A percentile compares a stretch with the other conserved stretches of the same genome.
Evolutionary conservation across 441 rosid genomes (phyloP).

Genomic region (Metrosideros polymorpha): DNA sequence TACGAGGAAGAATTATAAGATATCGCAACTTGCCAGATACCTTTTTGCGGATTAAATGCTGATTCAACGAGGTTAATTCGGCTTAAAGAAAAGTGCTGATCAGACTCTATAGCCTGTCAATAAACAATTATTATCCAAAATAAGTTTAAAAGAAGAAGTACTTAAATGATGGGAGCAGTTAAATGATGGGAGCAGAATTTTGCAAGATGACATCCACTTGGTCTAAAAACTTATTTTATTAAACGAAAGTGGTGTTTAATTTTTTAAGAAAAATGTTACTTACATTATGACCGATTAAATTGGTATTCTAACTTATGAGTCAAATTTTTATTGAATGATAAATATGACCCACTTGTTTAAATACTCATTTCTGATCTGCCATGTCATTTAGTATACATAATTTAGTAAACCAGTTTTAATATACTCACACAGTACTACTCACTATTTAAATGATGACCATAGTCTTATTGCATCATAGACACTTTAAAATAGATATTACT

Average conservation of each 20-base stretch:
- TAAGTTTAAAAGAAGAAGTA: not conserved
- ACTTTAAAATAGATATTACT: not conserved
- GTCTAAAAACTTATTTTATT: not conserved
- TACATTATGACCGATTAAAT: no score
- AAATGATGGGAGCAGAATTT: no score
- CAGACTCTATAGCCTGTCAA: not conserved
- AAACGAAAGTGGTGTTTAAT: not conserved
- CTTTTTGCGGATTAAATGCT: not conserved
- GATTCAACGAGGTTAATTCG: not conserved
- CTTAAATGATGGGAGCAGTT: not conserved
- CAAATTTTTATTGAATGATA: not conserved
- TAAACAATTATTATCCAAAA: not conserved
- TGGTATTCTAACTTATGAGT: not conserved
- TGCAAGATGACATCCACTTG: no score
- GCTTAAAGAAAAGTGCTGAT: not conserved
- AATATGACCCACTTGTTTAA: not conserved
- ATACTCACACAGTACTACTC: not conserved
- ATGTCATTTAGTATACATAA: not conserved
- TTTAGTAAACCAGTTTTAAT: not conserved
- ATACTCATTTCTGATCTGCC: not conserved
- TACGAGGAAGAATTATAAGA: not conserved
- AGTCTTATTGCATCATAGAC: no score
- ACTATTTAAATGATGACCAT: not conserved
- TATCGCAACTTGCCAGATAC: not conserved
- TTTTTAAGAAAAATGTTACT: not conserved